Evolutionary conservation across 345 rosid genomes (phyloP), one percentile per base, ranked within the genome.

Genomic region (Boechera divaricarpa): DNA sequence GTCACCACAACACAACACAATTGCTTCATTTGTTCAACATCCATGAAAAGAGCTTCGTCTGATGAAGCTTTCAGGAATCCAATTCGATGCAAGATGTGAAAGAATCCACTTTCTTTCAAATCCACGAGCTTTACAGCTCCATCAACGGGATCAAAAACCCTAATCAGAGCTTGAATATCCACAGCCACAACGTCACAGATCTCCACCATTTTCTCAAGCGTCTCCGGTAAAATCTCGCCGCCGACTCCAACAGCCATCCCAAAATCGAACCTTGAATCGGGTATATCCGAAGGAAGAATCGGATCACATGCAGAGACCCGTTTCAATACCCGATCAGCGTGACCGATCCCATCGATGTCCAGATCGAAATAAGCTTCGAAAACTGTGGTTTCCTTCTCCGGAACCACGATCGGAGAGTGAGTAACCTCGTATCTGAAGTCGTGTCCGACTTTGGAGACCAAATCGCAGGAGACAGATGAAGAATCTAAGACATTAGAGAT

Each of bases 161-260:
- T 86, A 63, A 95, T 92, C 74, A 95, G 29, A 44, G 98, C 89
- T 81, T 92, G 99, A 33, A 95, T 87, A 33, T 93, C 99, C 1
- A 90, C 96, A 44, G 85, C 82, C 31, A 92, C 98, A 1, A 83
- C 83, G 7, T 85, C 85, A 63, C 99, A 93, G 3, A 80, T 83
- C 65, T 88, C 91, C 16, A 87, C 76, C 98, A 95, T 90, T 67
- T 77, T 87, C 82, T 88, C 97, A 2, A 95, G 84, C 63, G 98
- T 95, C 79, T 86, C 96, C 2, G 96, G 91, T 31, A 86, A 69
- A 36, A 95, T 84, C 88, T 95, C 99, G 54, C 99, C 99, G 45
- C 96, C 99, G 3, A 95, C 90, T 5, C 98, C 99, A 62, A 95
- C 97, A 8, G 92, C 98, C 97, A 95, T 88, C 31, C 99, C 99